phyloP scores from a whole-genome alignment of 2,329 filamentous ascomycete genomes.

The Neurospora sp. region DNA sequence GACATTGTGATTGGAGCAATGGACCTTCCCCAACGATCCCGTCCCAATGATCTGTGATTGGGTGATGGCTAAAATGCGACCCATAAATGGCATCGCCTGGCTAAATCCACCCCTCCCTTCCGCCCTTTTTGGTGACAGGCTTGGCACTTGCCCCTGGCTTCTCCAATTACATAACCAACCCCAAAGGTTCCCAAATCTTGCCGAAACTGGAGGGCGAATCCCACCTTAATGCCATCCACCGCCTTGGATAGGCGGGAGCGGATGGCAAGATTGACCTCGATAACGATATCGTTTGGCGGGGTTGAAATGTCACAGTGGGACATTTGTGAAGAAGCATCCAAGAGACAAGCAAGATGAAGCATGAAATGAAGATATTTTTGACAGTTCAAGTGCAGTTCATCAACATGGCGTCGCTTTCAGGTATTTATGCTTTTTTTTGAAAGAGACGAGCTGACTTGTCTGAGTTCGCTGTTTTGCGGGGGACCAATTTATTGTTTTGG shows the following conservation, averaged over 20 bases:
- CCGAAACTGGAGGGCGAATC: neutral
- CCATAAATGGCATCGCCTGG: neutral
- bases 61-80: neutral
- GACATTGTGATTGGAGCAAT: neutral
- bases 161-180: neutral
- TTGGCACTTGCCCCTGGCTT: neutral
- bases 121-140: neutral
- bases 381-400: neutral
- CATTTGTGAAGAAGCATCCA: constrained; percentile 6
- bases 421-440: constrained; percentile 3
- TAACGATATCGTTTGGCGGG: neutral
- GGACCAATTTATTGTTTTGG: neutral
- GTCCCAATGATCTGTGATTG: neutral
- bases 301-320: neutral
- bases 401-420: neutral
- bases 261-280: neutral
- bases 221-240: neutral
- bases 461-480: neutral
- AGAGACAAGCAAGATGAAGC: constrained; percentile 1
- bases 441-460: constrained; percentile 3
- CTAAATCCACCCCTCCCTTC: neutral
- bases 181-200: neutral
- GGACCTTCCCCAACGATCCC: neutral
- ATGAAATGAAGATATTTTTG: neutral
- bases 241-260: neutral